Evolutionary conservation across 495 filamentous ascomycete genomes (phyloP), one percentile per base, ranked within the genome.

Genomic region (Aspergillus kassunensis): DNA sequence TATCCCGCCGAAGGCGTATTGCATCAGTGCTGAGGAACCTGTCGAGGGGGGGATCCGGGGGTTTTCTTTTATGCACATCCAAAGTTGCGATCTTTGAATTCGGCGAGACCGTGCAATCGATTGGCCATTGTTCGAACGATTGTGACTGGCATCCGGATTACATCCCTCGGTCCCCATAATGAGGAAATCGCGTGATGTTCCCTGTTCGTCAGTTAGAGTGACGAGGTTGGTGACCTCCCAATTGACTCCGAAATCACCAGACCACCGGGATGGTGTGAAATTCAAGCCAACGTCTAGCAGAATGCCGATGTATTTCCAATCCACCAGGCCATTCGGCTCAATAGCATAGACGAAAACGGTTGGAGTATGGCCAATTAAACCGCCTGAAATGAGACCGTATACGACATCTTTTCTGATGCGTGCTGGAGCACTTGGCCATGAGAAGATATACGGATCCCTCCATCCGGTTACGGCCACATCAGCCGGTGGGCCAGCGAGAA

Each of bases 171-270:
- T 25, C 0, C 44, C 44, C 44, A 48, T 48, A 33, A 48, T 37
- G n/a, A 37, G 31, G n/a, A 48, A 48, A 29, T 54, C 19, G 36
- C 76, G 72, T 4, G 59, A 58, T 3, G 58, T 42, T 7, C 66
- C 64, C 4, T 68, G 70, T n/a, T 63, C 56, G 7, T 65, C 59
- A 6, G 55, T 43, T 15, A 83, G 60, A 0, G 72, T 72, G 42
- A 75, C 71, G 45, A 79, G 69, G 24, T 76, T 79, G 6, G 66
- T 66, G n/a, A 81, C 77, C 58, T 83, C 80, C 64, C 80, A 83
- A 59, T 83, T 84, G 43, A 73, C 76, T 0, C 74, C 78, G 33
- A 76, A 71, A n/a, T 73, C 68, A 3, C 77, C 76, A 0, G 77
- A 73, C 70, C 70, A 73, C 31, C 67, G 62, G 3, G 69, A 78